A percentile compares a stretch with the other conserved stretches of the same genome.
Evolutionary conservation across 805 yeast species (phyloP).

Genomic region (Zygosaccharomyces rouxii): DNA sequence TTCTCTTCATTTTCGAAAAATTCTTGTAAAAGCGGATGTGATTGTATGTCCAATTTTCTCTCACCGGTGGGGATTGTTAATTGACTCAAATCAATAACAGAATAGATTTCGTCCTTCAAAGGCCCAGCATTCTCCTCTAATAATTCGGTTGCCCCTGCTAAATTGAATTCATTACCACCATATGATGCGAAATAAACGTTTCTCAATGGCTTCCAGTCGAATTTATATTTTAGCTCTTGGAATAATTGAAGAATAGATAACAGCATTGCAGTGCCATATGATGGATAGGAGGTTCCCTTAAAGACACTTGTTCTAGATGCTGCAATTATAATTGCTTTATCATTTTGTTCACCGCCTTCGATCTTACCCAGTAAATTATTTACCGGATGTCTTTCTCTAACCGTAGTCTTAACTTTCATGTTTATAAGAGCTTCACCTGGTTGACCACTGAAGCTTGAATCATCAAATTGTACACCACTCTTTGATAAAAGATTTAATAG

Average conservation of each 20-base stretch:
- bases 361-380: conserved; percentile 80
- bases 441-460: conserved; percentile 23
- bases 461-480: conserved; percentile 27
- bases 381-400: conserved; percentile 54
- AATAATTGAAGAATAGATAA: conserved; percentile 68
- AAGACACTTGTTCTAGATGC: conserved; percentile 77
- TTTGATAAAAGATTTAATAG: conserved; percentile 33
- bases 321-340: conserved; percentile 69
- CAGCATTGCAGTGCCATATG: conserved; percentile 69
- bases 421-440: conserved; percentile 19
- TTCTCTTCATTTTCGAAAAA: conserved; percentile 39
- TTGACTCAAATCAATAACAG: conserved; percentile 65
- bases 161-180: conserved; percentile 75
- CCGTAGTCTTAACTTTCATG: conserved; percentile 40
- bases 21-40: conserved; percentile 61
- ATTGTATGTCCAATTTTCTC: conserved; percentile 47
- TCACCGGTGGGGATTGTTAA: conserved; percentile 48
- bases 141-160: conserved; percentile 83
- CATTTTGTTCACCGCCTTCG: conserved; percentile 74
- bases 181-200: conserved; percentile 78
- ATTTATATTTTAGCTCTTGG: conserved; percentile 55
- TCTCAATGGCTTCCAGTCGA: conserved; percentile 80
- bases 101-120: conserved; percentile 55
- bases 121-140: conserved; percentile 52
- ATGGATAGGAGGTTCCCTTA: conserved; percentile 66